These are phyloP conservation scores for Pezicula rhizophila DNA, from an alignment of 2,329 filamentous ascomycete genomes.

Conservation along the genomic window DNA sequence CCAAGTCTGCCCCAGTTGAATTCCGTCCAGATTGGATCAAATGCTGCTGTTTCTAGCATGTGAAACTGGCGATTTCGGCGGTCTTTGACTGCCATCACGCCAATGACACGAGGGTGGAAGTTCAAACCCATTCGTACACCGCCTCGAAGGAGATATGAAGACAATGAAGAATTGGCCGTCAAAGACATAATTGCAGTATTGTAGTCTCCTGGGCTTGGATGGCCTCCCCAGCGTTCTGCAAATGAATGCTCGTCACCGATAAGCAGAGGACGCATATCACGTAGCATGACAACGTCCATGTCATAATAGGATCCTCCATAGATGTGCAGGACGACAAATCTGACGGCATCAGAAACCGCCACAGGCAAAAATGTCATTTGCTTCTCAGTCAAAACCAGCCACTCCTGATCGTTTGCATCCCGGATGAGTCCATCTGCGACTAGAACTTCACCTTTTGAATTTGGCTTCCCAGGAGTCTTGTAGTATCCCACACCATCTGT, in stretches of 20 bases:
- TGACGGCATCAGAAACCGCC: conserved; percentile 49
- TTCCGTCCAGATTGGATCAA: conserved; percentile 52
- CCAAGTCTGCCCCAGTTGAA: conserved; percentile 48
- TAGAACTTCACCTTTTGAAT: conserved; percentile 25
- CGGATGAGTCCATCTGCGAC: conserved; percentile 46
- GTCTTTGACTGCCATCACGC: conserved; percentile 51
- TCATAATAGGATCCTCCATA: conserved; percentile 49
- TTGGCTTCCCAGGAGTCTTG: conserved; percentile 37
- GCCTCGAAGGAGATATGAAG: conserved; percentile 47
- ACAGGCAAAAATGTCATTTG: conserved; percentile 53
- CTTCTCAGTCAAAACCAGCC: conserved; percentile 45
- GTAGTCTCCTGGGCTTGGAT: conserved; percentile 46
- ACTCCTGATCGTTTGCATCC: conserved; percentile 42
- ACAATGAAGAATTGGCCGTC: conserved; percentile 48
- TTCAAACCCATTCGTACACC: conserved; percentile 52
- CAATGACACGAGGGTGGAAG: conserved; percentile 49
- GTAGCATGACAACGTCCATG: conserved; percentile 49
- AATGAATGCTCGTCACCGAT: conserved; percentile 43
- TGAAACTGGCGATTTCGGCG: conserved; percentile 44
- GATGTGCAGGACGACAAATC: conserved; percentile 48
- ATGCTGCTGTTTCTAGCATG: conserved; percentile 51
- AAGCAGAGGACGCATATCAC: conserved; percentile 48
- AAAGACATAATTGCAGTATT: conserved; percentile 52
- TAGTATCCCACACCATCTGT: conserved; percentile 44
- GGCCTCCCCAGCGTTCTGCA: conserved; percentile 49